Conservation (phyloP, 106 monocot genomes). For the Dioscorea alata region DNA sequence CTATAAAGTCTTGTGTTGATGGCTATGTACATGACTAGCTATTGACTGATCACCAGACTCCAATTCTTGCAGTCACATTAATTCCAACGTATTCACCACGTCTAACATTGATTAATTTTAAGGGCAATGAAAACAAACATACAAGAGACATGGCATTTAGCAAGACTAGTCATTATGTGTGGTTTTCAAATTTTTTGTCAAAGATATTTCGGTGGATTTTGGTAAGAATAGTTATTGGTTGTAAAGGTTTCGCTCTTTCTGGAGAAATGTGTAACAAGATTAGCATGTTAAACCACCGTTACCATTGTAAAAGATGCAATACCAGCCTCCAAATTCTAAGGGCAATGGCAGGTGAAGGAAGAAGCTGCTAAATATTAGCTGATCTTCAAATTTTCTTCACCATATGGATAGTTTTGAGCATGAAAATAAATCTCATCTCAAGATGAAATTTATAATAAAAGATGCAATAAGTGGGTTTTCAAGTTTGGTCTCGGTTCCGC, state of each 20-base stretch:
- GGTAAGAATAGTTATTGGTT: constrained; percentile 13
- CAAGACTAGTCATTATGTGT: constrained; percentile 5
- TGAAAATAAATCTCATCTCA: constrained; percentile 48
- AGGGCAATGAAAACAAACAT: constrained; percentile 10
- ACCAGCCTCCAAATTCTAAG: constrained; percentile 27
- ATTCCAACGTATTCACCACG: no score
- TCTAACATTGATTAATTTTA: not conserved
- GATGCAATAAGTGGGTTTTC: no score
- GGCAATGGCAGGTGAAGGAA: constrained; percentile 58
- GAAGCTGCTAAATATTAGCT: constrained; percentile 42
- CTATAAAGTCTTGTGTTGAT: not conserved
- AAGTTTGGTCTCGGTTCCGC: no score
- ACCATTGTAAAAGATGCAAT: constrained; percentile 10
- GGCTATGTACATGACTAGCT: not conserved
- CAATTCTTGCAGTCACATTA: not conserved
- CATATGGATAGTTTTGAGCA: constrained; percentile 70
- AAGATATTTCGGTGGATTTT: constrained; percentile 21
- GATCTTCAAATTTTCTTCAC: constrained; percentile 43
- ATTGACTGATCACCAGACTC: not conserved
- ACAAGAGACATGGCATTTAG: not conserved
- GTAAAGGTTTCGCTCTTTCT: constrained; percentile 2
- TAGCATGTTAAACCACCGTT: not conserved
- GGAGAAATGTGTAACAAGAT: constrained; percentile 10
- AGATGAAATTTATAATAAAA: no score
- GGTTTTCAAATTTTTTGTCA: constrained; percentile 5